phyloP scores from a whole-genome alignment of 768 basidiomycete genomes.

The Boletus barrowsii region DNA sequence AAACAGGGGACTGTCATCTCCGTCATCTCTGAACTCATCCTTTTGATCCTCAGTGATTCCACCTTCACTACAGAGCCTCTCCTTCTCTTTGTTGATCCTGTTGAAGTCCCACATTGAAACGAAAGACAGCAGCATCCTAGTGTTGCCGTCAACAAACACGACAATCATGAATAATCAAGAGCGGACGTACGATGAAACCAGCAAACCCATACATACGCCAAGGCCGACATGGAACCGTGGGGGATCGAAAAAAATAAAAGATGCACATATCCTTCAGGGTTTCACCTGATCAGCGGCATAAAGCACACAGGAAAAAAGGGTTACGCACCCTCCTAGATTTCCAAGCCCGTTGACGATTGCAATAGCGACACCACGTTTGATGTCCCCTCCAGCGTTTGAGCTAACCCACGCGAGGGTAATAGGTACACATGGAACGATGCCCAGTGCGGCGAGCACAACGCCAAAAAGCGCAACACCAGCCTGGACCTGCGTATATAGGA shows the following conservation, averaged over 20 bases:
- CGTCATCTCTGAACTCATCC: constrained; percentile 43
- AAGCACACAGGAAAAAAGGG: constrained; percentile 11
- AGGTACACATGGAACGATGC: constrained; percentile 45
- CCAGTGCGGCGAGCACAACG: constrained; percentile 45
- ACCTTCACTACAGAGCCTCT: constrained; percentile 38
- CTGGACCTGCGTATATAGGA: constrained; percentile 36
- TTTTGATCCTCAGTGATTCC: constrained; percentile 39
- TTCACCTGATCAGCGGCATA: neutral
- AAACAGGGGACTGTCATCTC: constrained; percentile 55
- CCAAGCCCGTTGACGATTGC: constrained; percentile 53
- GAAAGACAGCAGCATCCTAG: constrained; percentile 36
- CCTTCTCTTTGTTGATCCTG: constrained; percentile 47
- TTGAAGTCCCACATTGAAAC: constrained; percentile 46
- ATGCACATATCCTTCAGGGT: constrained; percentile 35
- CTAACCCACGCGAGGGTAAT: constrained; percentile 50
- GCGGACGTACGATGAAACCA: constrained; percentile 22
- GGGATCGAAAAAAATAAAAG: constrained; percentile 40
- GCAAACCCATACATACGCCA: constrained; percentile 22
- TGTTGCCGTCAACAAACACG: constrained; percentile 25
- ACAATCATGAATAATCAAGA: constrained; percentile 2
- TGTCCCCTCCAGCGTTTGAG: constrained; percentile 52
- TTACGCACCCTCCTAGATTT: constrained; percentile 49
- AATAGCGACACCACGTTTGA: constrained; percentile 46
- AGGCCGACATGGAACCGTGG: constrained; percentile 37
- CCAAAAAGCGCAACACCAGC: constrained; percentile 37